Conservation (phyloP, 768 basidiomycete genomes). For the Leccinum aurantiacum region DNA sequence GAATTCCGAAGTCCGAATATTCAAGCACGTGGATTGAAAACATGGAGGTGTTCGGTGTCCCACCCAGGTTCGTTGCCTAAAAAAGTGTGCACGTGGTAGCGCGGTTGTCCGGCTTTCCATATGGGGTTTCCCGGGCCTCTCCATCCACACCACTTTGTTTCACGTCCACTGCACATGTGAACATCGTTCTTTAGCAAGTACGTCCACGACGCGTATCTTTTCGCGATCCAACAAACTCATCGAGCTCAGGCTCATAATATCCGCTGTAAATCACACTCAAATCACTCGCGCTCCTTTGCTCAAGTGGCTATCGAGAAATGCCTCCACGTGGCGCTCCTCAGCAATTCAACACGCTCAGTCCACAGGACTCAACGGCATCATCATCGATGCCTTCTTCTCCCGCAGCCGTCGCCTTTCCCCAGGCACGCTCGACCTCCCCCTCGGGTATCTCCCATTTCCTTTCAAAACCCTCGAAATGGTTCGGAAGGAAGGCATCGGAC, state of each 20-base stretch:
- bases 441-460: constrained; percentile 64
- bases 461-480: constrained; percentile 72
- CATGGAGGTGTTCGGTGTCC: too few relatives aligned
- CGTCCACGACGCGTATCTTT: constrained; percentile 13
- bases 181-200: constrained; percentile 9
- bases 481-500: constrained; percentile 57
- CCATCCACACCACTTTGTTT: constrained; percentile 8
- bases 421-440: constrained; percentile 61
- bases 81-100: too few relatives aligned
- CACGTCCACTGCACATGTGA: constrained; percentile 22
- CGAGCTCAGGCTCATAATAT: background rate
- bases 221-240: constrained; percentile 1
- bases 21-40: too few relatives aligned
- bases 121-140: background rate
- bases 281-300: background rate
- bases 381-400: constrained; percentile 33
- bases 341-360: constrained; percentile 40
- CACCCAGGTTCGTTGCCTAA: too few relatives aligned
- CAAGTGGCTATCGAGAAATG: constrained; percentile 34
- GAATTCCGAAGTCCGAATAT: too few relatives aligned
- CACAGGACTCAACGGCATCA: constrained; percentile 30
- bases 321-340: constrained; percentile 48
- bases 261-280: background rate
- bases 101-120: too few relatives aligned
- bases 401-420: constrained; percentile 39